phyloP scores from a whole-genome alignment of 148 eudicot genomes.

The Rhododendron griersonianum region DNA sequence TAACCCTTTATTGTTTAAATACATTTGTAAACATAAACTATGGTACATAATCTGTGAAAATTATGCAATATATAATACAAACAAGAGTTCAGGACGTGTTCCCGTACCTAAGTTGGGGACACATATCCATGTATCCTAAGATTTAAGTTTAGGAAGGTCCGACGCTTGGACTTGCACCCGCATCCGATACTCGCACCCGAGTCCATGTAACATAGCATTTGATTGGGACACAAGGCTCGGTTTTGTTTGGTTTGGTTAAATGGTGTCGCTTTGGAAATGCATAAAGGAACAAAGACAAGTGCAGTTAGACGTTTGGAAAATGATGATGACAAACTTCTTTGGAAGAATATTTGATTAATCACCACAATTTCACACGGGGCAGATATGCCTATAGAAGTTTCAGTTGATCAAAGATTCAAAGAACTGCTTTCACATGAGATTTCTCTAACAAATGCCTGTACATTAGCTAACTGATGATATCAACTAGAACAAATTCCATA shows the following conservation, averaged over 20 bases:
- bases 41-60: too few relatives aligned
- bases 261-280: neutral
- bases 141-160: too few relatives aligned
- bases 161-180: too few relatives aligned
- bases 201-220: too few relatives aligned
- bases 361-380: neutral
- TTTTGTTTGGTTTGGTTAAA: neutral
- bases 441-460: neutral
- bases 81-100: too few relatives aligned
- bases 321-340: neutral
- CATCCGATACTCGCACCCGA: too few relatives aligned
- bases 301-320: constrained; percentile 2
- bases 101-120: too few relatives aligned
- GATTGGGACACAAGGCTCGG: too few relatives aligned
- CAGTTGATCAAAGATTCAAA: neutral
- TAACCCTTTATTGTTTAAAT: too few relatives aligned
- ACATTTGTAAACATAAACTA: too few relatives aligned
- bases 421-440: neutral
- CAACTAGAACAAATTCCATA: neutral
- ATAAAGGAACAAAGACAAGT: neutral
- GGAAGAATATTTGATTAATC: neutral
- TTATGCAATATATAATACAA: too few relatives aligned
- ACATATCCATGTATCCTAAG: too few relatives aligned
- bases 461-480: neutral
- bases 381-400: neutral